Evolutionary conservation across 1,284 basidiomycete species (phyloP).

Genomic region (Fistulinella cinereoalba): DNA sequence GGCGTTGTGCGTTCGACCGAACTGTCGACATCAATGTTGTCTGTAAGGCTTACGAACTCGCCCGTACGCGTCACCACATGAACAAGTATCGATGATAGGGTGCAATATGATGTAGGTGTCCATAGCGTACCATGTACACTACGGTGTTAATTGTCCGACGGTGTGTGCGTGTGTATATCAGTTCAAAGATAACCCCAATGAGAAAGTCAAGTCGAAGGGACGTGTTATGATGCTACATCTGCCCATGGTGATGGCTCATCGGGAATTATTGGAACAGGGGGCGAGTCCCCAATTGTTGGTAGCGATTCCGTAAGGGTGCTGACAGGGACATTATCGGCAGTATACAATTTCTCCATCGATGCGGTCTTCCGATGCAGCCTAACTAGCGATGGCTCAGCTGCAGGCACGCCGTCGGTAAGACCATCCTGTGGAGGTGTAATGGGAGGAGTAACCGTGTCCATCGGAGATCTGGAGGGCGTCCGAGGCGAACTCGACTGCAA

Average conservation of each 20-base stretch:
- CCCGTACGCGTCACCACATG: too few species aligned
- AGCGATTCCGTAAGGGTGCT: conserved; percentile 9
- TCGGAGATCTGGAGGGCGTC: conserved; percentile 1
- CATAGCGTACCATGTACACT: conserved; percentile 11
- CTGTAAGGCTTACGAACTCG: too few species aligned
- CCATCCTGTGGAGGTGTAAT: conserved; percentile 6
- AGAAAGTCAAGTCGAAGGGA: neutral
- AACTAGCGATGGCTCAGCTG: conserved; percentile 18
- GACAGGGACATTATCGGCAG: conserved; percentile 2
- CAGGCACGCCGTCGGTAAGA: conserved; percentile 16
- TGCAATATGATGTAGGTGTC: too few species aligned
- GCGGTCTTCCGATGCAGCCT: conserved; percentile 18
- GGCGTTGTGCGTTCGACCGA: conserved; percentile 23
- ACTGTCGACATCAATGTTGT: conserved; percentile 18
- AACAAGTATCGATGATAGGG: too few species aligned
- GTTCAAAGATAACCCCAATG: conserved; percentile 7
- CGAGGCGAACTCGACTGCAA: conserved; percentile 4
- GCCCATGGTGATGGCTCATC: conserved; percentile 33
- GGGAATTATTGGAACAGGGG: conserved; percentile 13
- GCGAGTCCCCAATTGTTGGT: conserved; percentile 4
- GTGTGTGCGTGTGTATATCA: conserved; percentile 3
- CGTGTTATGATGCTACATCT: conserved; percentile 4
- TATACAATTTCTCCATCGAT: conserved; percentile 10
- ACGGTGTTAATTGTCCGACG: conserved; percentile 4
- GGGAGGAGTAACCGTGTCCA: neutral